Evolutionary conservation across 164 flowering plant species (phyloP).

Genomic region (grape (Vitis vinifera)): ASM3070453v1 NC_081814.1:6563501-6564000

Average conservation of each 20-base stretch:
- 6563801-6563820: neutral
- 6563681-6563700: conserved; percentile 44
- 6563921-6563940: conserved; percentile 64
- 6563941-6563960: conserved; percentile 78
- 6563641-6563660: neutral
- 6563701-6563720: conserved; percentile 41
- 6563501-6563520: conserved; percentile 19
- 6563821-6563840: neutral
- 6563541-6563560: conserved; percentile 46
- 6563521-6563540: conserved; percentile 34
- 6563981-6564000: conserved; percentile 86
- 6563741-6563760: conserved; percentile 44
- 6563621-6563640: neutral
- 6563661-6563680: conserved; percentile 5
- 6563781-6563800: neutral
- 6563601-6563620: neutral
- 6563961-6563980: conserved; percentile 82
- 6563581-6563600: neutral
- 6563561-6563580: neutral
- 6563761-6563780: conserved; percentile 54
- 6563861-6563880: conserved; percentile 1
- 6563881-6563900: conserved; percentile 51
- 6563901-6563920: conserved; percentile 65
- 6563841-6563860: neutral
- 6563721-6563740: conserved; percentile 43